Evolutionary conservation across 1,284 basidiomycete species (phyloP).

Genomic region (Cutaneotrichosporon mucoides): DNA sequence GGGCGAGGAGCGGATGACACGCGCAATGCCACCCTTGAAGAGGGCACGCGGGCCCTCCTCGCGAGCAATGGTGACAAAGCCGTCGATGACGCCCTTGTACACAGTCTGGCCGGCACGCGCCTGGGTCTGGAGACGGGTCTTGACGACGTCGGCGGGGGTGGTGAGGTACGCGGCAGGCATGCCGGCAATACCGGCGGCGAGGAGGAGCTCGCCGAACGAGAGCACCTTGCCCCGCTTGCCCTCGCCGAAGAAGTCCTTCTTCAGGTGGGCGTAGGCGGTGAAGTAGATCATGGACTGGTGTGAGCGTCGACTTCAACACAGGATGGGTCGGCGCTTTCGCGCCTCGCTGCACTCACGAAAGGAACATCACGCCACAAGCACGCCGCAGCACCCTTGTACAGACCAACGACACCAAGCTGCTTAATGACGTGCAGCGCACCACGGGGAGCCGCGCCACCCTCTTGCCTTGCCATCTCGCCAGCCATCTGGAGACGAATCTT

Average conservation of each 20-base stretch:
- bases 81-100: constrained; percentile 88
- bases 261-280: constrained; percentile 50
- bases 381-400: constrained; percentile 63
- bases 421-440: constrained; percentile 90
- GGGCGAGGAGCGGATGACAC: constrained; percentile 34
- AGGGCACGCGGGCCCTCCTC: constrained; percentile 59
- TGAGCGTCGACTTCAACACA: too few species aligned
- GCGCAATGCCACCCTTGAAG: constrained; percentile 93
- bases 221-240: constrained; percentile 93
- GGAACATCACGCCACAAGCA: constrained; percentile 68
- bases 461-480: constrained; percentile 78
- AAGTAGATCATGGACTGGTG: constrained; percentile 52
- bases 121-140: constrained; percentile 96
- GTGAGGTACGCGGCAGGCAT: constrained; percentile 61
- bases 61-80: constrained; percentile 81
- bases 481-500: constrained; percentile 92
- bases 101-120: constrained; percentile 84
- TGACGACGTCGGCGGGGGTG: constrained; percentile 73
- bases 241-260: constrained; percentile 87
- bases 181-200: constrained; percentile 57
- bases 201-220: constrained; percentile 83
- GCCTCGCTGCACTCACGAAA: constrained; percentile 54
- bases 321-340: not conserved
- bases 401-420: constrained; percentile 83
- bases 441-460: constrained; percentile 66